Evolutionary conservation across 148 eudicot genomes (phyloP).

Genomic region (Diospyros lotus): DNA sequence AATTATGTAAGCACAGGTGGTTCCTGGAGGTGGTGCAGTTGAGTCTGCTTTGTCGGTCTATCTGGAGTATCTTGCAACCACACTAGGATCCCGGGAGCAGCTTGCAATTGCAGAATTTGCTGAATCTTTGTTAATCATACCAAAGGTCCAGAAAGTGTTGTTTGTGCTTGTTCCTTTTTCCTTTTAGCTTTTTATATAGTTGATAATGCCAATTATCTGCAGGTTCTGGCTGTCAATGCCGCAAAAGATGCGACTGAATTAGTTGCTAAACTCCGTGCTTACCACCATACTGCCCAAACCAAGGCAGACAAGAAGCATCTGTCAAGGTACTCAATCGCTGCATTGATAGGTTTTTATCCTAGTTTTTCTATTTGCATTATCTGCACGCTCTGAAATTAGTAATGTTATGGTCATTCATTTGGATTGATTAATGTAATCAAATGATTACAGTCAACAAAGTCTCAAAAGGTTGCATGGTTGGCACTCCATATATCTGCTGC

Average conservation of each 20-base stretch:
- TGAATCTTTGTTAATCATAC: constrained; percentile 82
- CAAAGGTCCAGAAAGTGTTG: constrained; percentile 51
- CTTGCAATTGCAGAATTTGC: constrained; percentile 96
- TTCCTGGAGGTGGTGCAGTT: constrained; percentile 98
- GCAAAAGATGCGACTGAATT: constrained; percentile 95
- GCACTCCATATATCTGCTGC: not conserved
- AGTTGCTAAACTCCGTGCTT: constrained; percentile 84
- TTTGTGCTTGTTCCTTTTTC: not conserved
- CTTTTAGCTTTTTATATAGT: not conserved
- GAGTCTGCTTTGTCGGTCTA: constrained; percentile 93
- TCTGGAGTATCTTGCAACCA: constrained; percentile 90
- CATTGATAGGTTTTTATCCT: not conserved
- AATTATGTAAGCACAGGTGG: constrained; percentile 53
- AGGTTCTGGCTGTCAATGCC: constrained; percentile 96
- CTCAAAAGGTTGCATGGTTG: not conserved
- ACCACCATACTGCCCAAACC: constrained; percentile 91
- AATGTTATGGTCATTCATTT: not conserved
- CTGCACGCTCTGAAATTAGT: not conserved
- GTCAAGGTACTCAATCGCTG: constrained; percentile 51
- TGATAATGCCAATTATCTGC: constrained; percentile 9
- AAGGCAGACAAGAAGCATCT: constrained; percentile 87
- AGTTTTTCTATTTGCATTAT: not conserved
- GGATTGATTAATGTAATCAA: not conserved
- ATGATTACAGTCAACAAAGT: not conserved
- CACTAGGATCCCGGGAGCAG: constrained; percentile 95